phyloP scores from a whole-genome alignment of 768 basidiomycete genomes.

The Agaricus blazei region DNA sequence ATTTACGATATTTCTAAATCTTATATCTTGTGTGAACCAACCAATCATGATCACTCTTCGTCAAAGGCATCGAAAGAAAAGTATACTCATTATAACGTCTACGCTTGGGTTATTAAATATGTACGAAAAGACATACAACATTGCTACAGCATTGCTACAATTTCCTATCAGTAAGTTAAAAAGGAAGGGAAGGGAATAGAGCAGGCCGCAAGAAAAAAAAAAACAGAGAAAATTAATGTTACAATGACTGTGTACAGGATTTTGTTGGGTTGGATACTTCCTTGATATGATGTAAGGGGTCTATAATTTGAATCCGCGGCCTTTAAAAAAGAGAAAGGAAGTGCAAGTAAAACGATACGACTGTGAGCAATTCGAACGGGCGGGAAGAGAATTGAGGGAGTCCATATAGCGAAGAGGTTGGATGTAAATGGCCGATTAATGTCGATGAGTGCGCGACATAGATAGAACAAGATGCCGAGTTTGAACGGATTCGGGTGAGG shows the following conservation, averaged over 20 bases:
- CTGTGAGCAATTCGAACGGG: no score
- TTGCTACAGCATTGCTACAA: background rate
- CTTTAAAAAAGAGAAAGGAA: background rate
- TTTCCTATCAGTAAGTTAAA: conserved; percentile 3
- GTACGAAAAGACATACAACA: background rate
- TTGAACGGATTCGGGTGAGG: background rate
- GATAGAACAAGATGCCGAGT: background rate
- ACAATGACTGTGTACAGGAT: background rate
- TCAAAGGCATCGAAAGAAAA: background rate
- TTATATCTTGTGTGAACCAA: background rate
- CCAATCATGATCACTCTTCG: no score
- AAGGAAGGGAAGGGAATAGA: background rate
- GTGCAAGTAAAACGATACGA: background rate
- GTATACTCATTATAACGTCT: background rate
- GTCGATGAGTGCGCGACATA: background rate
- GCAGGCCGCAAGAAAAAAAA: background rate
- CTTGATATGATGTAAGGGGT: background rate
- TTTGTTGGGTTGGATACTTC: background rate
- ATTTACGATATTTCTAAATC: background rate
- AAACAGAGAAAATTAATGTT: background rate
- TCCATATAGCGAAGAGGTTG: background rate
- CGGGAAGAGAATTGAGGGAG: background rate
- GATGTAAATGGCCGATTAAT: background rate
- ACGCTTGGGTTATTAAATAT: background rate
- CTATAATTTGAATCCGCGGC: no score